Conservation (phyloP, 2,329 filamentous ascomycete genomes). For the Fusarium falciforme region DNA sequence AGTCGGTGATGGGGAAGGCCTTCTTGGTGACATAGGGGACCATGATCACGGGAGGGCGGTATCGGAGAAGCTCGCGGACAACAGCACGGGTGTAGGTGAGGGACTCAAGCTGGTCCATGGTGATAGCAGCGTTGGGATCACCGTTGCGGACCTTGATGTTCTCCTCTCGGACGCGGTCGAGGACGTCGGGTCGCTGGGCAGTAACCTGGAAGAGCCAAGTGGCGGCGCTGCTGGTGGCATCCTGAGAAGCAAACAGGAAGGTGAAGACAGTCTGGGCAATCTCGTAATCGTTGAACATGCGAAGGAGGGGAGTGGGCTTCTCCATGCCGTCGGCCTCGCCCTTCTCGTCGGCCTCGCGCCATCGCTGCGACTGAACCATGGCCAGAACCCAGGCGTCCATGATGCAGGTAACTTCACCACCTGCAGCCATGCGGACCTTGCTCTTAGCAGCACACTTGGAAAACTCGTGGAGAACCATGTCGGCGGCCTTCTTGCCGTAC, state of each 20-base stretch:
- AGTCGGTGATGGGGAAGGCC: constrained; percentile 87
- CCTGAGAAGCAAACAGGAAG: constrained; percentile 96
- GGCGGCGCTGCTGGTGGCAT: constrained; percentile 91
- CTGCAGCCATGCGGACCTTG: constrained; percentile 90
- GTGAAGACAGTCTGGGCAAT: constrained; percentile 95
- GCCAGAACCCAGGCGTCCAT: constrained; percentile 94
- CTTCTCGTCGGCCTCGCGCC: constrained; percentile 80
- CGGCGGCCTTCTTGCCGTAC: constrained; percentile 96
- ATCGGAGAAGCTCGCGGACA: constrained; percentile 90
- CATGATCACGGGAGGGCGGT: constrained; percentile 96
- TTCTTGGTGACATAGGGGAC: constrained; percentile 96
- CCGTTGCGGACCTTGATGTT: constrained; percentile 82
- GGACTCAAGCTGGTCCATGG: constrained; percentile 88
- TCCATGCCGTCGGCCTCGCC: constrained; percentile 77
- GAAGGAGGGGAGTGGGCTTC: constrained; percentile 86
- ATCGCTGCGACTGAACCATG: constrained; percentile 87
- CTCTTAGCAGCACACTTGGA: constrained; percentile 91
- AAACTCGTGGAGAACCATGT: constrained; percentile 92
- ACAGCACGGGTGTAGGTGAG: constrained; percentile 92
- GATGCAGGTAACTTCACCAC: constrained; percentile 88
- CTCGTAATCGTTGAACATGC: constrained; percentile 90
- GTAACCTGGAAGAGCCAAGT: constrained; percentile 97
- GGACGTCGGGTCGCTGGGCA: constrained; percentile 91
- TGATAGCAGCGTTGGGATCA: constrained; percentile 75
- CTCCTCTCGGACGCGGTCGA: constrained; percentile 92